Evolutionary conservation across 345 rosid genomes (phyloP), one percentile per base, ranked within the genome.

Genomic region (Syzygium grande): DNA sequence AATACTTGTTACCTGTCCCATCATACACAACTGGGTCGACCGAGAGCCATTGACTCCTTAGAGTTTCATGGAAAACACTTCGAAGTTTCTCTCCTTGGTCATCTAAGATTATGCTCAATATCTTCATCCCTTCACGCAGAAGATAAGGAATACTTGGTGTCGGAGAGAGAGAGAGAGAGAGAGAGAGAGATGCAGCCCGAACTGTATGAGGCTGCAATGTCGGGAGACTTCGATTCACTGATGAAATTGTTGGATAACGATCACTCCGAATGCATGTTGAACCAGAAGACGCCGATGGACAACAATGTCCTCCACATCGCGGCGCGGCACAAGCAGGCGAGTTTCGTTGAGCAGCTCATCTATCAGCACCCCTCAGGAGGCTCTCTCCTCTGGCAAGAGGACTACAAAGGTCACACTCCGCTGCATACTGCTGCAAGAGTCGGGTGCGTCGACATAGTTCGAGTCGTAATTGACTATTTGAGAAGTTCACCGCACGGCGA

Each of bases 271-370:
- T 30, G 8, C 79, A 68, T 88, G 51, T 85, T 54, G 52, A 68
- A 17, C 43, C 89, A 88, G 59, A 78, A 65, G 38, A 86, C 91
- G 56, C 87, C 88, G 3, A 87, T 73, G 46, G 61, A 52, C 80
- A 90, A 90, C 87, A 89, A 88, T 5, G 58, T 87, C 27, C 92
- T 90, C 84, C 92, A 89, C 63, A 55, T 89, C 68, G 86, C 89
- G 5, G 92, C 88, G 10, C 63, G 86, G 51, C 89, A 86, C 52
- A 86, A 87, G 87, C 92, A 87, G 77, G 13, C 41, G 0, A 10
- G 11, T 5, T 61, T 89, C 38, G 52, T 86, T 58, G 34, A 49
- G 63, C 85, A 89, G 86, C 87, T 87, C 77, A 52, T 30, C 79
- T 30, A 68, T 16, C 43, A 16, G 43, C 79, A 68, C 23, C 43